These are phyloP conservation scores for Echinosophora koreensis DNA, from an alignment of 306 rosid genomes.

Conservation along the genomic window DNA sequence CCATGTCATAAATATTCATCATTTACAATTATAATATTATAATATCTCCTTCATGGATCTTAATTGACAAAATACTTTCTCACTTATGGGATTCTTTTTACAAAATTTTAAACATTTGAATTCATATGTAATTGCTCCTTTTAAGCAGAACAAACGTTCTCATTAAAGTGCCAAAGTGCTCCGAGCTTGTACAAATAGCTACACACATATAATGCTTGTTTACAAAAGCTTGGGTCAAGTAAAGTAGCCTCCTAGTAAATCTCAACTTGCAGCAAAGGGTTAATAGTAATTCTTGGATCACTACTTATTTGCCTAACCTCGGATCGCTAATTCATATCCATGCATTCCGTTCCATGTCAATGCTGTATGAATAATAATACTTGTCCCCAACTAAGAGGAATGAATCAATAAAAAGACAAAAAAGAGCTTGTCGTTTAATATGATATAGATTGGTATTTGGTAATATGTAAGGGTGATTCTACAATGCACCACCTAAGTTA, in stretches of 20 bases:
- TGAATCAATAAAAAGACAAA: conserved; percentile 10
- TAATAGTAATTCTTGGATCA: conserved; percentile 48
- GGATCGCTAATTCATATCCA: conserved; percentile 44
- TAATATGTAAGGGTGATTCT: too few species aligned
- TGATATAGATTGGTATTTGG: neutral
- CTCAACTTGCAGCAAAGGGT: conserved; percentile 30
- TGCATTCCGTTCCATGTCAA: neutral
- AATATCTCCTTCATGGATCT: too few species aligned
- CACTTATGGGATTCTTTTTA: too few species aligned
- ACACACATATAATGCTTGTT: neutral
- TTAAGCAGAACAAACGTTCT: conserved; percentile 35
- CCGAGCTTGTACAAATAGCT: conserved; percentile 17
- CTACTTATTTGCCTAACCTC: conserved; percentile 37
- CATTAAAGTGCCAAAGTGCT: conserved; percentile 35
- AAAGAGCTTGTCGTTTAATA: neutral
- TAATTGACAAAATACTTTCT: too few species aligned
- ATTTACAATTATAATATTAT: too few species aligned
- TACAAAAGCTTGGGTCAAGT: neutral
- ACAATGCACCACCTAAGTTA: too few species aligned
- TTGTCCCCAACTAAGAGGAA: conserved; percentile 18
- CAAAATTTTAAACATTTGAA: too few species aligned
- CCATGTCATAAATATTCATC: neutral
- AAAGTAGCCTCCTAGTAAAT: conserved; percentile 7
- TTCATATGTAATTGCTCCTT: conserved; percentile 19
- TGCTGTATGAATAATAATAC: neutral